Conservation (phyloP, 257 asterid species). For the Solanum pimpinellifolium region DNA sequence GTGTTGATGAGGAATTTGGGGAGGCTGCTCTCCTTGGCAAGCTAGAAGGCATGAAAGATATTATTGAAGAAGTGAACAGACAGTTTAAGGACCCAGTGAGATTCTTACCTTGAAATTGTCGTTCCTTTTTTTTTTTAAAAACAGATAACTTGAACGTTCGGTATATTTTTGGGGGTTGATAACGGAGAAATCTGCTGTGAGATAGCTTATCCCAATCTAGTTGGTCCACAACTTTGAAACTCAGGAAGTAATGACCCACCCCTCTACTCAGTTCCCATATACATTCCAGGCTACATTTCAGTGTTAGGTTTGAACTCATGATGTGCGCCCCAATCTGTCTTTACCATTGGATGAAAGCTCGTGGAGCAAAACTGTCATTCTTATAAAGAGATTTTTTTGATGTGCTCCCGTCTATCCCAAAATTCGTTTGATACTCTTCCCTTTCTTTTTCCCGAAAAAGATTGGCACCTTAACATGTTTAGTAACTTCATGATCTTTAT, state of each 20-base stretch:
- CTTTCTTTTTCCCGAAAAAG: neutral
- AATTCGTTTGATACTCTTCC: neutral
- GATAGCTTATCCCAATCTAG: neutral
- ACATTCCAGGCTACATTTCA: neutral
- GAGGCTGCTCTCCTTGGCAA: conserved; percentile 81
- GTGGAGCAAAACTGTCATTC: neutral
- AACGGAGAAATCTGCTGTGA: neutral
- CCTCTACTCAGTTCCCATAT: neutral
- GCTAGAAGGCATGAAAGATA: conserved; percentile 94
- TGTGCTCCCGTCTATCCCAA: neutral
- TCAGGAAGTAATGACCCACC: neutral
- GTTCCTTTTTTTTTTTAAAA: neutral
- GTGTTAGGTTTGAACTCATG: neutral
- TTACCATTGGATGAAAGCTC: neutral
- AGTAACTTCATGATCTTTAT: neutral
- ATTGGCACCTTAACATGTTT: neutral
- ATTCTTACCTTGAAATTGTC: neutral
- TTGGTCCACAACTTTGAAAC: neutral
- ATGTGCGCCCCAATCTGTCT: neutral
- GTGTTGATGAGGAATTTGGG: conserved; percentile 64
- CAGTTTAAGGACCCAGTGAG: conserved; percentile 97
- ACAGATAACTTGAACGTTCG: neutral
- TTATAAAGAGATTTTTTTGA: neutral
- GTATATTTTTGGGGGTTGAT: neutral
- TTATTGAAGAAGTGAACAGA: conserved; percentile 82